A percentile compares a stretch with the other conserved stretches of the same genome.
These are phyloP conservation scores for Amanita thiersii DNA, from an alignment of 768 basidiomycete genomes.

Conservation along the genomic window DNA sequence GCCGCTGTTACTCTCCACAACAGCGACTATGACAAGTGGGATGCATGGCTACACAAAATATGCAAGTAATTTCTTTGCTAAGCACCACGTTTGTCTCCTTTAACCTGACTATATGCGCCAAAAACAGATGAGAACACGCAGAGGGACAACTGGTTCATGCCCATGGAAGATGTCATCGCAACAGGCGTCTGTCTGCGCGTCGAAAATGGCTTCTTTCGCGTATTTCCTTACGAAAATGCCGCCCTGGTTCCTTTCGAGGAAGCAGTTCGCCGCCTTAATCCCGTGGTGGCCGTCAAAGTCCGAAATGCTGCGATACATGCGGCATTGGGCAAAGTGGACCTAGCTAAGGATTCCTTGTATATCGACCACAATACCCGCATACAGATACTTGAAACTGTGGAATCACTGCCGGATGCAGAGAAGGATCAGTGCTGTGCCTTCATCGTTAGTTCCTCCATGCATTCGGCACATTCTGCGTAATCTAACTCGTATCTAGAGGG, in stretches of 20 bases:
- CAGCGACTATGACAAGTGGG: conserved; percentile 72
- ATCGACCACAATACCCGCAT: conserved; percentile 81
- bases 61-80: conserved; percentile 24
- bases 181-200: conserved; percentile 72
- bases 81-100: not conserved
- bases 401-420: conserved; percentile 63
- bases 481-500: conserved; percentile 29
- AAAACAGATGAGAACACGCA: conserved; percentile 44
- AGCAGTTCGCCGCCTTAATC: conserved; percentile 69
- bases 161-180: conserved; percentile 59
- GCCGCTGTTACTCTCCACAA: conserved; percentile 36
- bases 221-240: conserved; percentile 81
- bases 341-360: conserved; percentile 46
- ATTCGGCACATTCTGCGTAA: not conserved
- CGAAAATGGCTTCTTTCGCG: conserved; percentile 52
- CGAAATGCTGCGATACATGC: conserved; percentile 73
- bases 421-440: conserved; percentile 89
- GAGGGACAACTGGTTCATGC: conserved; percentile 79
- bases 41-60: conserved; percentile 73
- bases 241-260: conserved; percentile 72
- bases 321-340: conserved; percentile 55
- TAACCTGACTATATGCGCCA: conserved; percentile 2
- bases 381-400: conserved; percentile 68
- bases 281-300: conserved; percentile 76
- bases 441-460: conserved; percentile 31